Conservation (phyloP, 1,139 yeast species). For the Martiniozyma asiatica region DNA sequence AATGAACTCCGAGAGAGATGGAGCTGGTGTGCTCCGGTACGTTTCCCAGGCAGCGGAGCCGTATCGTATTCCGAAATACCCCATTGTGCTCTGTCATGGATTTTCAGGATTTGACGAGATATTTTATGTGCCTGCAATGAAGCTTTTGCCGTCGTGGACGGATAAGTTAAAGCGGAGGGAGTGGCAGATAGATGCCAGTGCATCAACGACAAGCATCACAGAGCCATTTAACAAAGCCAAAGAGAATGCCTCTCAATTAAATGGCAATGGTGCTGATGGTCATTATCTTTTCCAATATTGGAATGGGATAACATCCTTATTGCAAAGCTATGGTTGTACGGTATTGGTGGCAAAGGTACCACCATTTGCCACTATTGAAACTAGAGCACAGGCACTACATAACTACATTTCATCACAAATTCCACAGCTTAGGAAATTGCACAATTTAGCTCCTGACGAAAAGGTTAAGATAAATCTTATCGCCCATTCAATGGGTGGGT, state of each 20-base stretch:
- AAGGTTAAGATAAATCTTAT: constrained; percentile 52
- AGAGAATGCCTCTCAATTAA: no score
- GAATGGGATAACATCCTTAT: constrained; percentile 61
- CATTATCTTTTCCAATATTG: constrained; percentile 54
- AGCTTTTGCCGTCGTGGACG: no score
- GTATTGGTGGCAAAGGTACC: constrained; percentile 73
- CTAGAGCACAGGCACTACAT: constrained; percentile 52
- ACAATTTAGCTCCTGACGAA: constrained; percentile 16
- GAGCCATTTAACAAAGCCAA: no score
- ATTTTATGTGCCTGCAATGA: constrained; percentile 4
- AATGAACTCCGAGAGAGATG: no score
- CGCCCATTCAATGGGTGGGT: constrained; percentile 95
- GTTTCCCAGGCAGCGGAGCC: no score
- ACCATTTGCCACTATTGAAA: constrained; percentile 65
- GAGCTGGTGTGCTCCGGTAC: no score
- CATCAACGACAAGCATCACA: no score
- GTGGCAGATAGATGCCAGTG: no score
- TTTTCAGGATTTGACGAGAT: constrained; percentile 16
- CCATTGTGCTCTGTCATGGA: constrained; percentile 14
- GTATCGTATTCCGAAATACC: constrained; percentile 13
- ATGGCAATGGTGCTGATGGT: no score
- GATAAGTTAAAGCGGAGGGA: not conserved
- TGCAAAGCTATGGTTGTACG: constrained; percentile 49
- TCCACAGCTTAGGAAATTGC: constrained; percentile 16
- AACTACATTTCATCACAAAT: constrained; percentile 33